Evolutionary conservation across 257 asterid genomes (phyloP), one percentile per base, ranked within the genome.

Genomic region (Cynanchum wilfordii): DNA sequence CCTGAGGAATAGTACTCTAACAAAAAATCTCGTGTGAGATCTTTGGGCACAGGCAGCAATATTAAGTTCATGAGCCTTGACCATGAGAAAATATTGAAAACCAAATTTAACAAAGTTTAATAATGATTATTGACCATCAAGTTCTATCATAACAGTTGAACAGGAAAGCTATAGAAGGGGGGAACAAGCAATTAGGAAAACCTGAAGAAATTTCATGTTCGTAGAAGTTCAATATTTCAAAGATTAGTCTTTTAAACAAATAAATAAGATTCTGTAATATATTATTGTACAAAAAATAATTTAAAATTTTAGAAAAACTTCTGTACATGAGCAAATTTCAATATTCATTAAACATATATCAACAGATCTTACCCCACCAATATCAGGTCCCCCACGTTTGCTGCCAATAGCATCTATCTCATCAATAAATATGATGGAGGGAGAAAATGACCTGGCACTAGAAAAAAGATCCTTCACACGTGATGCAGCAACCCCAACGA

Each of bases 371-470:
- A 95, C 99, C 93, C 99, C 99, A 73, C 98, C 99, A 82, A 95
- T 86, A 87, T 95, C 99, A 77, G 99, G 99, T 42, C 99, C 99
- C 75, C 99, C 99, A 51, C 99, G 96, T 82, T 92, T 95, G 81
- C 99, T 90, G 66, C 99, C 99, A 38, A 95, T 95, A 76, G 99
- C 99, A 87, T 95, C 99, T 80, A 95, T 92, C 88, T 95, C 99
- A 77, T 95, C 99, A 80, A 95, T 89, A 77, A 95, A 95, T 75
- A 95, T 95, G 80, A 95, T 95, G 76, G 99, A 95, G 71, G 99
- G 99, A 64, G 99, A 87, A 85, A 85, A 92, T 64, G 99, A 91
- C 73, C 99, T 90, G 71, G 99, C 97, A 81, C 93, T 95, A 51
- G 95, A 77, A 83, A 95, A 95, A 74, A 95, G 99, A 79, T 95